Conservation (phyloP, 1,284 basidiomycete species). For the Trichosporon sp. region DNA sequence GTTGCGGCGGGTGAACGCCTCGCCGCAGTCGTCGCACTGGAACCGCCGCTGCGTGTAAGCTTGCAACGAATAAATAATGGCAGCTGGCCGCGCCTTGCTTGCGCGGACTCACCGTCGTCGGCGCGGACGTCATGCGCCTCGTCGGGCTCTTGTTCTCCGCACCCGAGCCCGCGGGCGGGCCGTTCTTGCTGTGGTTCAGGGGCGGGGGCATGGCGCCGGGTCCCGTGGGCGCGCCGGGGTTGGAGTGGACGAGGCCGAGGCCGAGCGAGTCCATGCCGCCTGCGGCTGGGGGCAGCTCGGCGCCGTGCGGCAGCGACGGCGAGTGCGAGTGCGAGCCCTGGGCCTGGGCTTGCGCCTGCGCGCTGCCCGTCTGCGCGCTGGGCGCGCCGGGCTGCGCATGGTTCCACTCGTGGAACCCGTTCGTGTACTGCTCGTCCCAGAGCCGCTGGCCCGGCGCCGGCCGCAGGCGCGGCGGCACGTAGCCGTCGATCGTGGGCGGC, state of each 20-base stretch:
- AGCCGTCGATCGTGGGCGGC: slow-evolving; percentile 8
- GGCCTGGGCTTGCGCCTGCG: no score
- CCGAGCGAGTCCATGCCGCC: not conserved
- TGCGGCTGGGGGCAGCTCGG: no score
- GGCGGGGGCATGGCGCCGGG: not conserved
- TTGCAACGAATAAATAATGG: not conserved
- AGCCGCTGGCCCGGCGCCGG: not conserved
- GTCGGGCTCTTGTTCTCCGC: not conserved
- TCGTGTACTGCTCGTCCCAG: not conserved
- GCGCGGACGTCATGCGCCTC: not conserved
- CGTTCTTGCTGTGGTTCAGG: not conserved
- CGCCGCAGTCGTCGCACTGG: slow-evolving; percentile 20
- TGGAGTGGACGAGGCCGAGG: not conserved
- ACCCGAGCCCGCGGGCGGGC: not conserved
- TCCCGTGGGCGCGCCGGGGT: not conserved
- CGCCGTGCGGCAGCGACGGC: no score
- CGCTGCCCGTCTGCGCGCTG: no score
- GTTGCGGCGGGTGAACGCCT: slow-evolving; percentile 23
- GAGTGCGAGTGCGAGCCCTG: no score
- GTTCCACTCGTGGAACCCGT: not conserved
- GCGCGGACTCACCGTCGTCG: not conserved
- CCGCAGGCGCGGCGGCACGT: slow-evolving; percentile 8
- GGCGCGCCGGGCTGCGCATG: no score
- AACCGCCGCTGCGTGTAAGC: slow-evolving; percentile 14
- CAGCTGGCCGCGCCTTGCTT: not conserved